Base-by-base conservation (phyloP, 2,329 filamentous ascomycete species). In the Colletotrichum sp. region DNA sequence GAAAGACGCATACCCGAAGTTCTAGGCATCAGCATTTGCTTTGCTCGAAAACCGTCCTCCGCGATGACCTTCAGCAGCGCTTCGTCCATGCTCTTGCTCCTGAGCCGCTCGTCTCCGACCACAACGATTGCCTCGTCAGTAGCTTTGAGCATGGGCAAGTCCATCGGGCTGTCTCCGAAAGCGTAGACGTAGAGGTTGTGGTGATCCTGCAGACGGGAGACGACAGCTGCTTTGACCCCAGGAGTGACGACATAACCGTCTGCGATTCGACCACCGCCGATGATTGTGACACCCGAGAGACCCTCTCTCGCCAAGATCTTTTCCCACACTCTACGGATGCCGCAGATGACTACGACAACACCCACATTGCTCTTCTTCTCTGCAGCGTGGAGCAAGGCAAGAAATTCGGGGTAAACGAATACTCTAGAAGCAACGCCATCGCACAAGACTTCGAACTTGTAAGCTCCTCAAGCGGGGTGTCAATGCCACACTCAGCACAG, bases 11-110 rank as follows among this genome's bases (percentile, higher is more conserved):
- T 87, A 1, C 81, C 27, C 2, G 80, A 82, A 25, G 70, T 80
- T 7, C 36, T 68, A 1, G 90, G 88, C 0, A 92, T 77, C 2
- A 92, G 61, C 16, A 84, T 78, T 77, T 93, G 91, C 11, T 79
- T 81, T 0, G 88, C 87, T 15, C 61, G 71, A 29, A 92, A 82
- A 8, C 83, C 81, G 3, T 80, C 78, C 3, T 81, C 69, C 0
- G 84, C 78, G 59, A 93, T 87, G 1, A 0, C 19, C 19, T 49
- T 49, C 39, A 49, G 39, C 3, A 49, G 39, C 8, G 39, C 19
- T 11, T 49, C 19, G 19, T 49, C 39, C 19, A 49, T 49, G 19
- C 39, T 49, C 9, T 49, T 49, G 39, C 39, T 49, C 19, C 39
- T 49, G 19, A 12, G 19, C 8, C 39, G 39, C 39, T 49, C 39